Percentiles rank a stretch among this genome's conserved stretches.
Evolutionary conservation across 768 basidiomycete genomes (phyloP).

Genomic region (Trichaptum fuscoviolaceum): DNA sequence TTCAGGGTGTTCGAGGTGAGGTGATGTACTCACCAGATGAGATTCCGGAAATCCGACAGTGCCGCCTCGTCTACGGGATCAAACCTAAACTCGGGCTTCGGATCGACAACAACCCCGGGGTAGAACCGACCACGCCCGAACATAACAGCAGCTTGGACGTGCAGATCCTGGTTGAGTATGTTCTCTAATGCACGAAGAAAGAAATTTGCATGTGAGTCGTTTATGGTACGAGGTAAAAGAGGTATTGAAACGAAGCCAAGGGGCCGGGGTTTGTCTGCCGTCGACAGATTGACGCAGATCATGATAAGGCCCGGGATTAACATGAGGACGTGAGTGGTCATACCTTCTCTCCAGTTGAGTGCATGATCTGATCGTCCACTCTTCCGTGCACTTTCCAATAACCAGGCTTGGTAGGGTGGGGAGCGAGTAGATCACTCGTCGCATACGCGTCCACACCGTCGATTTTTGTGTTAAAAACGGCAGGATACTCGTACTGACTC

Average conservation of each 20-base stretch:
- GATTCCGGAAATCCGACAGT: slow-evolving; percentile 28
- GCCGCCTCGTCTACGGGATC: slow-evolving; percentile 24
- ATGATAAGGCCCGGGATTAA: not conserved
- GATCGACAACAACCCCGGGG: slow-evolving; percentile 32
- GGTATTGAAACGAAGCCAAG: slow-evolving; percentile 10
- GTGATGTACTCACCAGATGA: slow-evolving; percentile 25
- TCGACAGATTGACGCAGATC: not conserved
- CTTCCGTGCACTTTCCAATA: slow-evolving; percentile 34
- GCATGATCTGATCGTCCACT: slow-evolving; percentile 27
- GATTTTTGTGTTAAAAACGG: slow-evolving; percentile 27
- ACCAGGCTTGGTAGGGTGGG: slow-evolving; percentile 32
- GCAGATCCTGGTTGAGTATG: slow-evolving; percentile 24
- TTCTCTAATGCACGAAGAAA: slow-evolving; percentile 17
- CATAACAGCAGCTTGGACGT: slow-evolving; percentile 28
- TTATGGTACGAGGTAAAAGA: too few relatives aligned
- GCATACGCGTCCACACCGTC: slow-evolving; percentile 29
- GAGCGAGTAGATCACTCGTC: slow-evolving; percentile 35
- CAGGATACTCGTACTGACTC: slow-evolving; percentile 9
- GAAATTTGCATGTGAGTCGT: not conserved
- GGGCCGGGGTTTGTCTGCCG: slow-evolving; percentile 27
- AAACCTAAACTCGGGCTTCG: slow-evolving; percentile 27
- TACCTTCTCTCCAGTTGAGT: slow-evolving; percentile 30
- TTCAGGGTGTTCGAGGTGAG: not conserved
- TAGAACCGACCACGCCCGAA: slow-evolving; percentile 38
- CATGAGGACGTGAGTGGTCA: not conserved